Conservation (phyloP, 2,329 filamentous ascomycete species). For the Lachnellula suecica region DNA sequence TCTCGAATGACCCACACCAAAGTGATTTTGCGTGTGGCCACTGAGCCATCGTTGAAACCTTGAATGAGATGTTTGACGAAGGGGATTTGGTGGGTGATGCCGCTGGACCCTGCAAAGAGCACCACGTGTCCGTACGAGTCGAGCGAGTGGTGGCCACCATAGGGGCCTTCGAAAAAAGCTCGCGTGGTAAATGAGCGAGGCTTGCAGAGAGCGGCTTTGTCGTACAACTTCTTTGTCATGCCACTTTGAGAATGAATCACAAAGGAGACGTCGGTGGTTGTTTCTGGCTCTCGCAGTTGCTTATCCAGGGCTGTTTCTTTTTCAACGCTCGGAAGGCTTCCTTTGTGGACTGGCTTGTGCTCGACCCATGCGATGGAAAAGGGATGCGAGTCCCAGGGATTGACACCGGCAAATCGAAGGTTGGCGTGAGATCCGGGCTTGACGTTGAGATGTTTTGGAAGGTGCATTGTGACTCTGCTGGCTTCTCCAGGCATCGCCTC, state of each 20-base stretch:
- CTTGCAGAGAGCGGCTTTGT: slow-evolving; percentile 53
- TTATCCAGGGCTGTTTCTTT: slow-evolving; percentile 35
- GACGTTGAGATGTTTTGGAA: slow-evolving; percentile 66
- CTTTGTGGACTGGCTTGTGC: slow-evolving; percentile 40
- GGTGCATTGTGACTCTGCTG: slow-evolving; percentile 66
- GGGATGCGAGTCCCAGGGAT: slow-evolving; percentile 71
- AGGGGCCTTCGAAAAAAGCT: slow-evolving; percentile 86
- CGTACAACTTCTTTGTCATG: slow-evolving; percentile 80
- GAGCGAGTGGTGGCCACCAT: slow-evolving; percentile 78
- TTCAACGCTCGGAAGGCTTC: slow-evolving; percentile 36
- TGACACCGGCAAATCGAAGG: slow-evolving; percentile 66
- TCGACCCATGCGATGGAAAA: slow-evolving; percentile 78
- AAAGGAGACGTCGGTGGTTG: slow-evolving; percentile 65
- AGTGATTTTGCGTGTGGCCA: slow-evolving; percentile 77
- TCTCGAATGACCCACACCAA: slow-evolving; percentile 93
- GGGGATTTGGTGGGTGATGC: slow-evolving; percentile 92
- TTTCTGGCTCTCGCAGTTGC: slow-evolving; percentile 38
- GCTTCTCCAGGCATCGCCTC: slow-evolving; percentile 70
- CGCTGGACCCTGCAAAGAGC: slow-evolving; percentile 88
- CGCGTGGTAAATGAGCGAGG: slow-evolving; percentile 15
- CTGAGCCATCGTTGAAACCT: slow-evolving; percentile 66
- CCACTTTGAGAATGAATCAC: slow-evolving; percentile 86
- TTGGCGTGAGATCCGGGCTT: slow-evolving; percentile 74
- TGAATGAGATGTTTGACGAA: slow-evolving; percentile 77
- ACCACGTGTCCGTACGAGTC: slow-evolving; percentile 91